These are phyloP conservation scores for Astrocystis sublimbata DNA, from an alignment of 495 filamentous ascomycete genomes.

Conservation along the genomic window DNA sequence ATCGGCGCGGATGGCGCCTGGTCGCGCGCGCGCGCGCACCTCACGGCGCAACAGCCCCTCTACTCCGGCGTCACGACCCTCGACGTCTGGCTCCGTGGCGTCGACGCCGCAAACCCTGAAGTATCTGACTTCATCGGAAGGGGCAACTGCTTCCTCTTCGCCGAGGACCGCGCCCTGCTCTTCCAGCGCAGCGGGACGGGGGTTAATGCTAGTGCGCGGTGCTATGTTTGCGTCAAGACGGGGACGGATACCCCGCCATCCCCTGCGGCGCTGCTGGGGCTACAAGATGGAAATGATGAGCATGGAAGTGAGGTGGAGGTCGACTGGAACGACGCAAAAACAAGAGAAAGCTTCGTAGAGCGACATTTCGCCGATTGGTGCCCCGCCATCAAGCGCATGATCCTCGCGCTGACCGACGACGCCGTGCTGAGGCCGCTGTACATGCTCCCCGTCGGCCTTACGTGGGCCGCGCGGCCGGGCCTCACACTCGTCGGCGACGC, in stretches of 20 bases:
- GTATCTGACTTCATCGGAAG: slow-evolving; percentile 42
- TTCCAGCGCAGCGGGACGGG: slow-evolving; percentile 48
- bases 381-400: slow-evolving; percentile 26
- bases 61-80: slow-evolving; percentile 51
- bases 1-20: slow-evolving; percentile 67
- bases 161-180: slow-evolving; percentile 40
- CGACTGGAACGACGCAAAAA: slow-evolving; percentile 27
- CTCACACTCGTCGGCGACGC: slow-evolving; percentile 62
- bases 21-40: slow-evolving; percentile 50
- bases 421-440: slow-evolving; percentile 40
- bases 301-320: slow-evolving; percentile 40
- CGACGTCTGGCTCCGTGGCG: slow-evolving; percentile 39
- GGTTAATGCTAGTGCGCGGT: slow-evolving; percentile 28
- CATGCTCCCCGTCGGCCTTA: slow-evolving; percentile 53
- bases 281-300: slow-evolving; percentile 35
- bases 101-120: slow-evolving; percentile 18
- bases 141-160: slow-evolving; percentile 48
- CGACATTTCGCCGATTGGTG: slow-evolving; percentile 45
- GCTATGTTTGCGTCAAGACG: slow-evolving; percentile 41
- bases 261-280: slow-evolving; percentile 26
- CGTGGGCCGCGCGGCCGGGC: slow-evolving; percentile 46
- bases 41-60: slow-evolving; percentile 49
- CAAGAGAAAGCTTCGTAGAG: slow-evolving; percentile 35
- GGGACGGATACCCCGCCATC: slow-evolving; percentile 21
- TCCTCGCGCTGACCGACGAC: slow-evolving; percentile 17